phyloP scores from a whole-genome alignment of 352 stramenopile species.

The Globisporangium iwayamae region DNA sequence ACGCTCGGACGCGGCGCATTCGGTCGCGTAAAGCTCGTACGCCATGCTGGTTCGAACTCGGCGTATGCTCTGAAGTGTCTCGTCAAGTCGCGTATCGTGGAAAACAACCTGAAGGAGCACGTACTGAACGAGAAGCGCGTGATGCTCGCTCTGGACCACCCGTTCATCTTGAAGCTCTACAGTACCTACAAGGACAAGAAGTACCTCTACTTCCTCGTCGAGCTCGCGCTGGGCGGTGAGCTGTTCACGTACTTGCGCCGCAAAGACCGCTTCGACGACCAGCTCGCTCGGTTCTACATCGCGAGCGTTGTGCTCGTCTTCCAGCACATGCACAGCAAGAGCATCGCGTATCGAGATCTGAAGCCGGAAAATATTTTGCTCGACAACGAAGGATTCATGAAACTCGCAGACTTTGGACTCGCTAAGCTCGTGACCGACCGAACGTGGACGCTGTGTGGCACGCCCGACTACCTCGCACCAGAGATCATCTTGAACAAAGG shows the following conservation, averaged over 20 bases:
- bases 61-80: slow-evolving; percentile 92
- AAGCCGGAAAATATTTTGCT: slow-evolving; percentile 91
- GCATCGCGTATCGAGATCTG: slow-evolving; percentile 89
- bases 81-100: slow-evolving; percentile 89
- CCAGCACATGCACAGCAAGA: slow-evolving; percentile 87
- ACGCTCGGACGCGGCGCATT: slow-evolving; percentile 85
- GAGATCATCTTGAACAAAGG: slow-evolving; percentile 92
- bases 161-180: slow-evolving; percentile 90
- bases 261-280: slow-evolving; percentile 68
- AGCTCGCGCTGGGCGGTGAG: slow-evolving; percentile 89
- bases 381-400: slow-evolving; percentile 84
- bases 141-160: slow-evolving; percentile 86
- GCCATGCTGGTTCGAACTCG: slow-evolving; percentile 54
- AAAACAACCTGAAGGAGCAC: slow-evolving; percentile 90
- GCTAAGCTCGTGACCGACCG: slow-evolving; percentile 85
- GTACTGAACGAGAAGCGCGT: slow-evolving; percentile 90
- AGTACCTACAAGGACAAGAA: slow-evolving; percentile 89
- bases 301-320: slow-evolving; percentile 89
- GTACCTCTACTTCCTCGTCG: slow-evolving; percentile 91
- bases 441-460: slow-evolving; percentile 91
- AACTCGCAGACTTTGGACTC: slow-evolving; percentile 90
- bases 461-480: slow-evolving; percentile 90
- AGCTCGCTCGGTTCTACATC: slow-evolving; percentile 84
- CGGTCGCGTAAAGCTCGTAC: slow-evolving; percentile 86
- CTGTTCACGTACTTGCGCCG: slow-evolving; percentile 90